These are phyloP conservation scores for Cryptococcus neoformans DNA, from an alignment of 1,284 basidiomycete genomes.

Conservation along the genomic window DNA sequence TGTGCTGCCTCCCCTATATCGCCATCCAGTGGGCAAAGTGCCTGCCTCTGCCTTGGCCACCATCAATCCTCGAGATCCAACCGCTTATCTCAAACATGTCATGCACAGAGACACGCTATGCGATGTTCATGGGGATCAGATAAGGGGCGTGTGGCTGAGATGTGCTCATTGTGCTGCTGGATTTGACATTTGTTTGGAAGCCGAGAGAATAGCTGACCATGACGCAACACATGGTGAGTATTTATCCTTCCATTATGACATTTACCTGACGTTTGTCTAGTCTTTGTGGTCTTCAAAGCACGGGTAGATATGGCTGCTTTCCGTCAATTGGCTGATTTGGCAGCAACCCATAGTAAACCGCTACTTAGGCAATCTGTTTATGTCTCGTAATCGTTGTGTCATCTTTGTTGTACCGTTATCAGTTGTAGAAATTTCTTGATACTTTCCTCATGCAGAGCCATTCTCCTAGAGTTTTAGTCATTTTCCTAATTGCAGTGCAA, in stretches of 20 bases:
- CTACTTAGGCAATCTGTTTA: constrained; percentile 41
- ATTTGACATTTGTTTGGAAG: constrained; percentile 70
- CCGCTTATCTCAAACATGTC: constrained; percentile 64
- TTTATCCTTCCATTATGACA: background rate
- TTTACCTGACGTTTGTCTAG: constrained; percentile 16
- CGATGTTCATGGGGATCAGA: constrained; percentile 52
- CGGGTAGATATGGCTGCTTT: constrained; percentile 54
- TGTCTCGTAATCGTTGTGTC: background rate
- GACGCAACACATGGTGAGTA: constrained; percentile 62
- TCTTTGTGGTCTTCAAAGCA: constrained; percentile 83
- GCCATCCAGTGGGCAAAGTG: constrained; percentile 59
- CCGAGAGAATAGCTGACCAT: constrained; percentile 73
- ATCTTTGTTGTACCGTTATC: no score
- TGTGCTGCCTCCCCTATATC: constrained; percentile 67
- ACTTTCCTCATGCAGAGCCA: no score
- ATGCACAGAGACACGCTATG: constrained; percentile 56
- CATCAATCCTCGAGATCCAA: constrained; percentile 51
- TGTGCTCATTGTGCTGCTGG: constrained; percentile 75
- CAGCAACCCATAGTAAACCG: constrained; percentile 35
- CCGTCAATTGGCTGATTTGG: constrained; percentile 36
- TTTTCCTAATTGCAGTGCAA: no score
- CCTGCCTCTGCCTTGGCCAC: constrained; percentile 57
- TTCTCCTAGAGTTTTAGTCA: no score
- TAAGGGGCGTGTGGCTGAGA: constrained; percentile 79
- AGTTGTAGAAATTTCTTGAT: no score